phyloP scores from a whole-genome alignment of 2,329 filamentous ascomycete genomes.

The Bipolaris zeicola region DNA sequence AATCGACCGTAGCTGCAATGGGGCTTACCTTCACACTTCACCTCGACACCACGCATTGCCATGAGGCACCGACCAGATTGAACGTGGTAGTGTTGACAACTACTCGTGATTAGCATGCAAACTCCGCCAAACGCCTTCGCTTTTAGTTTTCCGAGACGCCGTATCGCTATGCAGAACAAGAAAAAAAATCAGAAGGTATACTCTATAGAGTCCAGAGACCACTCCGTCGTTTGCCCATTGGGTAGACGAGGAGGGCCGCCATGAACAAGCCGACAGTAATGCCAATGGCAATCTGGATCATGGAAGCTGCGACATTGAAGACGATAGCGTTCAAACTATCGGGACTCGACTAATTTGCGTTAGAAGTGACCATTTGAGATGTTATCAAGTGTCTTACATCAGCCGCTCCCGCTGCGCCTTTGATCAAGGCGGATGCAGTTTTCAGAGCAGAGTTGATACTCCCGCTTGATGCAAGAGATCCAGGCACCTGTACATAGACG shows the following conservation, averaged over 20 bases:
- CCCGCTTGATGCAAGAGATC: slow-evolving; percentile 39
- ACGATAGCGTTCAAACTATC: slow-evolving; percentile 33
- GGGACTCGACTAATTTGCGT: slow-evolving; percentile 22
- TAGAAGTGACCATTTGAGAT: neutral
- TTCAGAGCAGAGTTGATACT: slow-evolving; percentile 36
- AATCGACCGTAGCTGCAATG: slow-evolving; percentile 8
- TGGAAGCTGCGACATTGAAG: slow-evolving; percentile 55
- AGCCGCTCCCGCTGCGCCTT: slow-evolving; percentile 19
- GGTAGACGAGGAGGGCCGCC: slow-evolving; percentile 56
- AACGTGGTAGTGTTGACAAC: slow-evolving; percentile 20
- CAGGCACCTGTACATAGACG: slow-evolving; percentile 43
- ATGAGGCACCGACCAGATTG: slow-evolving; percentile 11
- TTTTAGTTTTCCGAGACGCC: slow-evolving; percentile 23
- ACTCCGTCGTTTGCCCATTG: slow-evolving; percentile 55
- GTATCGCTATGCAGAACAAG: slow-evolving; percentile 25
- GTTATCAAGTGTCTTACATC: slow-evolving; percentile 22
- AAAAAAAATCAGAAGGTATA: slow-evolving; percentile 21
- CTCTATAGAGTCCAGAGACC: slow-evolving; percentile 42
- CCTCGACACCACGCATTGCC: slow-evolving; percentile 24
- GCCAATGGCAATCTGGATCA: slow-evolving; percentile 59
- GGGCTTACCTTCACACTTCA: slow-evolving; percentile 27
- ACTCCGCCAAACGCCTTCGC: slow-evolving; percentile 7
- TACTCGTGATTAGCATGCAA: slow-evolving; percentile 29
- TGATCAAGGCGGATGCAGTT: slow-evolving; percentile 37
- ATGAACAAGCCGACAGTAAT: slow-evolving; percentile 59